Base-by-base conservation (phyloP, 139 green algal species). In the Gonium pectorale region DNA sequence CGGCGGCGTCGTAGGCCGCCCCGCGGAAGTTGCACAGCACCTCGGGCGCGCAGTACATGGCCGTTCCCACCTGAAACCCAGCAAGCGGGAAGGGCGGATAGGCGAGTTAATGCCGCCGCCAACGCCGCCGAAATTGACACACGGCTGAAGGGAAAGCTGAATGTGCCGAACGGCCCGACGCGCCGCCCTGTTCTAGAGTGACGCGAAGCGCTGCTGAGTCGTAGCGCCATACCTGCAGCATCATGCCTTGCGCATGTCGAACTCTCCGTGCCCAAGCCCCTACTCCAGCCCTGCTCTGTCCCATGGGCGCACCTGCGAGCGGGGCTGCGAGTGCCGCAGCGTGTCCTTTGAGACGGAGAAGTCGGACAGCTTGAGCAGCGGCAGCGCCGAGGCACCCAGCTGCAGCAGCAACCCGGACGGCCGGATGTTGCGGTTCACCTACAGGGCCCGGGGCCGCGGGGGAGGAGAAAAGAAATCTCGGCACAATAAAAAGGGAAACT, bases 341-440 rank as follows among this genome's bases (percentile, higher is more conserved):
- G 79, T 83, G 81, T 92, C 86, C 64, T 94, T 94, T 33, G 86
- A 91, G 80, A 94, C 94, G 35, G 91, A 91, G 86, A 97, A 97
- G 83, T 97, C 95, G 37, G 85, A 91, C 33, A 98, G 82, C 87
- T 96, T 95, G 29, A 97, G 73, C n/a, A 95, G 72, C 11, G 92
- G 95, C 54, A 94, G 94, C 41, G 95, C 81, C 38, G 89, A 88
- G 21, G 86, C 81, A n/a, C 81, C 67, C 86, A 93, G 86, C 31
- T 86, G 67, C 77, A 98, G 90, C 78, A 97, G 89, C 37, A 95
- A 95, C 86, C 95, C 96, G 84, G 95, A 91, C 40, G 97, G 92
- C 78, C 93, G 94, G 31, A 96, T 89, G 80, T 93, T 89, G 6
- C 94, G 87, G 89, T 95, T 89, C 15, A 91, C 84, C 78, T 85